phyloP scores from a whole-genome alignment of 495 filamentous ascomycete genomes.

The Daldinia childiae region DNA sequence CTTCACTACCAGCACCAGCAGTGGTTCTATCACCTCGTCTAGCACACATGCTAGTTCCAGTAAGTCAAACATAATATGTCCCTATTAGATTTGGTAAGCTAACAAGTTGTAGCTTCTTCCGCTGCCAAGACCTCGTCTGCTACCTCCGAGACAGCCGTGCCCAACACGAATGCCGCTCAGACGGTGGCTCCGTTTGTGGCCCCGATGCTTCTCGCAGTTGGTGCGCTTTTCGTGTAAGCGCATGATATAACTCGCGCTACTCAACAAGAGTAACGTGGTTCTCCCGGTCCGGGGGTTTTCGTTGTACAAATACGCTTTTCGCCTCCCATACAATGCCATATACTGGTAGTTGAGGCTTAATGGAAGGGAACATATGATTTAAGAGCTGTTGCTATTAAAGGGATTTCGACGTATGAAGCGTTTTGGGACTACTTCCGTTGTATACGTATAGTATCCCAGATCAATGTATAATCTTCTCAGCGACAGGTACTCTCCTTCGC shows the following conservation, averaged over 20 bases:
- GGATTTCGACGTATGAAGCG: constrained; percentile 13
- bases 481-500: constrained; percentile 4
- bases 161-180: constrained; percentile 44
- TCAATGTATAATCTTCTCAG: constrained; percentile 33
- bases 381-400: constrained; percentile 6
- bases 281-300: constrained; percentile 8
- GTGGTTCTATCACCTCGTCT: constrained; percentile 32
- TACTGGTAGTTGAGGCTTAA: constrained; percentile 27
- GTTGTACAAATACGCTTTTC: constrained; percentile 32
- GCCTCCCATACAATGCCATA: constrained; percentile 25
- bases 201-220: constrained; percentile 40
- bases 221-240: constrained; percentile 40
- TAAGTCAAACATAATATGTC: constrained; percentile 28
- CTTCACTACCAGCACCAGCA: constrained; percentile 8
- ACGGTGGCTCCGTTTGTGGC: constrained; percentile 42
- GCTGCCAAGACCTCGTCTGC: constrained; percentile 30
- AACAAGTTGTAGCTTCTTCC: constrained; percentile 33
- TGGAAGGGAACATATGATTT: constrained; percentile 27
- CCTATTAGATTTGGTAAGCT: constrained; percentile 31
- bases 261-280: constrained; percentile 5
- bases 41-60: constrained; percentile 41
- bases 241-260: not conserved
- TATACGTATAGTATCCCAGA: constrained; percentile 30
- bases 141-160: constrained; percentile 24
- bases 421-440: constrained; percentile 13